A percentile compares a stretch with the other conserved stretches of the same genome.
These are phyloP conservation scores for Candida mattraensis DNA, from an alignment of 805 yeast species.

Conservation along the genomic window DNA sequence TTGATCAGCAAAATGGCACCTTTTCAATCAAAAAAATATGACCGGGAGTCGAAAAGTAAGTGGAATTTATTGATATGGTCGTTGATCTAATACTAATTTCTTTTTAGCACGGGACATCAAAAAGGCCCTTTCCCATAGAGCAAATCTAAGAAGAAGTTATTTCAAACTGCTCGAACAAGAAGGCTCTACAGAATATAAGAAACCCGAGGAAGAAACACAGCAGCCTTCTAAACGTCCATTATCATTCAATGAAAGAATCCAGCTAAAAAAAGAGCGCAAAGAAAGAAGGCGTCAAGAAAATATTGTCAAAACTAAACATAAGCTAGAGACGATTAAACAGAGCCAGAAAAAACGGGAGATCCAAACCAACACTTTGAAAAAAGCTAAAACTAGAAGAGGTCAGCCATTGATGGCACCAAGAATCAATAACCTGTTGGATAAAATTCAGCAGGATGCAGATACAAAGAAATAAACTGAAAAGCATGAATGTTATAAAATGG, in stretches of 20 bases:
- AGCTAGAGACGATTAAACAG: constrained; percentile 33
- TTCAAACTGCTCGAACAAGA: constrained; percentile 76
- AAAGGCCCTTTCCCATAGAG: constrained; percentile 72
- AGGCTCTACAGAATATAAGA: constrained; percentile 45
- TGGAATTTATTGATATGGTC: not conserved
- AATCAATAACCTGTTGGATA: constrained; percentile 72
- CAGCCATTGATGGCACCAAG: constrained; percentile 93
- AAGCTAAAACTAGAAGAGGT: constrained; percentile 63
- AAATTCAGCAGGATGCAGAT: constrained; percentile 54
- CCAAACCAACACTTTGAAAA: constrained; percentile 42
- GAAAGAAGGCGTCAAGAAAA: constrained; percentile 41
- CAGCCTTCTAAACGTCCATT: constrained; percentile 32
- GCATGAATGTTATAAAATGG: constrained; percentile 9
- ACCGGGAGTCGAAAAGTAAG: constrained; percentile 32
- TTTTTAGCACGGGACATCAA: constrained; percentile 60
- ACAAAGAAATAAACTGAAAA: not conserved
- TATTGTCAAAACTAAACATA: constrained; percentile 38
- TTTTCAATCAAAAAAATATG: constrained; percentile 14
- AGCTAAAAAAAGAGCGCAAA: constrained; percentile 46
- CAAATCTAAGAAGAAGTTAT: constrained; percentile 77
- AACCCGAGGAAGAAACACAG: constrained; percentile 24
- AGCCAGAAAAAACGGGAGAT: constrained; percentile 44
- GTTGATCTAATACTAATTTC: constrained; percentile 2
- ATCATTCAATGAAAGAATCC: constrained; percentile 46
- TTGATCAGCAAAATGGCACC: not conserved